Evolutionary conservation across 352 stramenopile genomes (phyloP), one percentile per base, ranked within the genome.

Genomic region (Phytophthora citrophthora): DNA sequence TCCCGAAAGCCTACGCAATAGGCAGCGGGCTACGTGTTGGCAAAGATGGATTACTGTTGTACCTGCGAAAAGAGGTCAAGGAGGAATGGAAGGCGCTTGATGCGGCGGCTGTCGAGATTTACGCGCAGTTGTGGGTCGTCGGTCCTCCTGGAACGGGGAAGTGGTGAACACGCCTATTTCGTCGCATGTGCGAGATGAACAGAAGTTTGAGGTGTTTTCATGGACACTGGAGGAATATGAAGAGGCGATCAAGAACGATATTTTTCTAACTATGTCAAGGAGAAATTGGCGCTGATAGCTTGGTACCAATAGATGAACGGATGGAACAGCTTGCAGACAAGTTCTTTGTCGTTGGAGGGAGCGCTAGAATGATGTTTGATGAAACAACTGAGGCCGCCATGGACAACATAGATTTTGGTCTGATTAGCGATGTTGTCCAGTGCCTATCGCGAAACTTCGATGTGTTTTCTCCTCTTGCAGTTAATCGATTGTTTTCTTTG

Each of bases 111-210:
- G 44, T 54, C 2, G 5, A 31, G n/a, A 34, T 27, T 3, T 61
- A 54, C 34, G 27, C 58, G 11, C 3, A 29, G 11, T 11, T 49
- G 23, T 67, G 58, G 58, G 50, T 67, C 6, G 26, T 61, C 8
- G 58, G 50, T 8, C 58, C 58, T 3, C 58, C 41, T n/a, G 41
- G 58, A 39, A 44, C 49, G n/a, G 41, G 58, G 1, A 66, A 66
- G 11, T 12, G 4, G 32, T 13, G 32, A 12, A 39, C 13, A 13
- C 8, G 32, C 9, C 13, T 4, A n/a, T 39, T 39, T 15, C 32
- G 8, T 39, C 32, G 4, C 9, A 12, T 39, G 32, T 39, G 5
- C 24, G n/a, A n/a, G n/a, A 27, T 5, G 24, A 27, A 5, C 24
- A 27, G 5, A 27, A 5, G 24, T 27, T 27, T 27, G 24, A 27